Evolutionary conservation across 805 yeast species (phyloP), one percentile per base, ranked within the genome.

Genomic region (Schizosaccharomyces japonicus): DNA sequence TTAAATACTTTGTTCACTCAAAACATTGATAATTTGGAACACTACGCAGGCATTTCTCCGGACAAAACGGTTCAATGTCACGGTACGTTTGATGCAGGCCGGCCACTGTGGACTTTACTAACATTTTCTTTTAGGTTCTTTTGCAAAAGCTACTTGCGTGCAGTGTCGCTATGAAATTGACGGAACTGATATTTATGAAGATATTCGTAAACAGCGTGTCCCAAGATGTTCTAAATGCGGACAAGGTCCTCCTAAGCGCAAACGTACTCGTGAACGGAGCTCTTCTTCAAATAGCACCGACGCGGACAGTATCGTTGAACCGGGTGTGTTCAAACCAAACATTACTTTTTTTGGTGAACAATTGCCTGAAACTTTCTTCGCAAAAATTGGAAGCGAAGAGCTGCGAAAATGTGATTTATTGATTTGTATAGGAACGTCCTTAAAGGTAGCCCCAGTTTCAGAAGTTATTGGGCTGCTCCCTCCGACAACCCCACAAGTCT

Each of bases 341-440:
- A 84, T 84, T 51, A 83, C 94, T 0, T 84, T 84, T 57, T 84
- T 84, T 54, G 94, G 94, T 13, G 95, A 84, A 59, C 73, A 76
- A 13, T 65, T 84, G 50, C 94, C 95, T 1, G 66, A 66, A 11
- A 61, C 67, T 45, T 84, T 78, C 57, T 85, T 82, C 54, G 68
- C 69, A 44, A 59, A 65, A 28, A 50, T 62, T 10, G 70, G 76
- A 27, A 64, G 66, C 39, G 67, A 69, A 39, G 95, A 85, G 57
- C 66, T 76, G 5, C 55, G 61, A 17, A 65, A 70, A 39, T 81
- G 94, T 61, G 95, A 85, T 60, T 64, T 84, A 48, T 63, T 85
- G 42, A 68, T 84, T 4, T 79, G 93, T 59, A 76, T 84, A 31
- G 95, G 95, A 15, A 84, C 95, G 0, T 83, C 94, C 19, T 67